phyloP scores from a whole-genome alignment of 768 basidiomycete genomes.

The Kwoniella dendrophila region DNA sequence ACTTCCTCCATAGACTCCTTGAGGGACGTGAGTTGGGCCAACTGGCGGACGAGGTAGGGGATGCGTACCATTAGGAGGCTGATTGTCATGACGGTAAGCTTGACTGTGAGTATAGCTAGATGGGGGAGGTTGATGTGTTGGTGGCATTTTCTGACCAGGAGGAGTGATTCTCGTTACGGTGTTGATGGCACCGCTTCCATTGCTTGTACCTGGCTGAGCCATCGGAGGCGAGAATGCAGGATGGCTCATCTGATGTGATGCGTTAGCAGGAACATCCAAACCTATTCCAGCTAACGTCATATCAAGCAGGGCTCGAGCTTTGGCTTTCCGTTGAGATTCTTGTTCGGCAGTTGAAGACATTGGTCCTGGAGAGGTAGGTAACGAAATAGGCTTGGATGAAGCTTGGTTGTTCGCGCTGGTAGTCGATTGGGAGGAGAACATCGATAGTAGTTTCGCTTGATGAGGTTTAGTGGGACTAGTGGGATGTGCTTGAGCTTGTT shows the following conservation, averaged over 20 bases:
- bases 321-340: constrained; percentile 29
- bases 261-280: constrained; percentile 17
- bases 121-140: constrained; percentile 11
- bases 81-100: constrained; percentile 9
- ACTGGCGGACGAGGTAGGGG: background rate
- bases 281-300: constrained; percentile 40
- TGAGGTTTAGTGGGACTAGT: constrained; percentile 28
- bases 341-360: constrained; percentile 16
- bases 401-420: background rate
- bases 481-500: background rate
- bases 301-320: constrained; percentile 43
- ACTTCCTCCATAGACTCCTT: constrained; percentile 2
- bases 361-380: constrained; percentile 37
- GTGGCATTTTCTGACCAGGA: constrained; percentile 5
- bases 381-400: constrained; percentile 26
- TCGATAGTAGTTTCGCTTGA: constrained; percentile 35
- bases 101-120: constrained; percentile 8
- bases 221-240: constrained; percentile 5
- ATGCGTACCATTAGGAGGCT: constrained; percentile 4
- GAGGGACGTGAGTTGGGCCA: background rate
- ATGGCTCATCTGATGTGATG: constrained; percentile 10
- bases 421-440: constrained; percentile 25
- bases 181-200: background rate
- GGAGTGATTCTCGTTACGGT: constrained; percentile 7
- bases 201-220: constrained; percentile 12